These are phyloP conservation scores for Phyllosticta citriasiana DNA, from an alignment of 2,329 filamentous ascomycete species.

Conservation along the genomic window DNA sequence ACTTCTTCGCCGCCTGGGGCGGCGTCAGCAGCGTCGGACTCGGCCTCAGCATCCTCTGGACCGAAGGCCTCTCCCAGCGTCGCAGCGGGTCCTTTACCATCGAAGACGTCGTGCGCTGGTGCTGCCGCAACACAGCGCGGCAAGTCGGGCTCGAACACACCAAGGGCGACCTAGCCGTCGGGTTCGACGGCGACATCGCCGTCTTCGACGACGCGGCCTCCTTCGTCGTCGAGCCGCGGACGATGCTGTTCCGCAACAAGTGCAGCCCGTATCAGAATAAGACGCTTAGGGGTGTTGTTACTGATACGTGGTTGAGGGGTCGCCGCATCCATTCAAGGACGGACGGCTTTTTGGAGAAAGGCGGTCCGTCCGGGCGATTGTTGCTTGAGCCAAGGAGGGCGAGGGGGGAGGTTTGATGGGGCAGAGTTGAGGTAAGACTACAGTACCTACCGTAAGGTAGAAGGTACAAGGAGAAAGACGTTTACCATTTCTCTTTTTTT, in stretches of 20 bases:
- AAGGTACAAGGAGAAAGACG: too few species aligned
- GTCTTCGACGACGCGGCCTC: slow-evolving; percentile 78
- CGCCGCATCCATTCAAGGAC: slow-evolving; percentile 61
- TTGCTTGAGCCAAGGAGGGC: slow-evolving; percentile 39
- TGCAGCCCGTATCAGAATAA: slow-evolving; percentile 85
- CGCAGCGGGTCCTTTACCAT: slow-evolving; percentile 41
- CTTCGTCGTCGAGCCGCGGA: slow-evolving; percentile 59
- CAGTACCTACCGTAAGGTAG: neutral
- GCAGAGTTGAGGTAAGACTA: neutral
- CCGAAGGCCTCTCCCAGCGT: slow-evolving; percentile 52
- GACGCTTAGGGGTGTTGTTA: slow-evolving; percentile 65
- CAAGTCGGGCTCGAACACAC: slow-evolving; percentile 75
- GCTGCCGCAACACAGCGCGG: slow-evolving; percentile 72
- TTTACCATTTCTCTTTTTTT: too few species aligned
- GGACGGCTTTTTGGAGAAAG: slow-evolving; percentile 52
- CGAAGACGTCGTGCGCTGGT: slow-evolving; percentile 74
- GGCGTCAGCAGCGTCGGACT: slow-evolving; percentile 91
- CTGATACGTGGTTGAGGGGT: slow-evolving; percentile 78
- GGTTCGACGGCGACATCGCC: slow-evolving; percentile 83
- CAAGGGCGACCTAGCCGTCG: slow-evolving; percentile 73
- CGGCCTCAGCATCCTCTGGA: slow-evolving; percentile 83
- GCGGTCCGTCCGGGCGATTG: slow-evolving; percentile 38
- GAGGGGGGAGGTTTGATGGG: neutral
- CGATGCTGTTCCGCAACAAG: slow-evolving; percentile 92
- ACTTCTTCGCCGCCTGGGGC: slow-evolving; percentile 95